phyloP scores from a whole-genome alignment of 805 yeast species.

The Tetrapisispora arboricola region DNA sequence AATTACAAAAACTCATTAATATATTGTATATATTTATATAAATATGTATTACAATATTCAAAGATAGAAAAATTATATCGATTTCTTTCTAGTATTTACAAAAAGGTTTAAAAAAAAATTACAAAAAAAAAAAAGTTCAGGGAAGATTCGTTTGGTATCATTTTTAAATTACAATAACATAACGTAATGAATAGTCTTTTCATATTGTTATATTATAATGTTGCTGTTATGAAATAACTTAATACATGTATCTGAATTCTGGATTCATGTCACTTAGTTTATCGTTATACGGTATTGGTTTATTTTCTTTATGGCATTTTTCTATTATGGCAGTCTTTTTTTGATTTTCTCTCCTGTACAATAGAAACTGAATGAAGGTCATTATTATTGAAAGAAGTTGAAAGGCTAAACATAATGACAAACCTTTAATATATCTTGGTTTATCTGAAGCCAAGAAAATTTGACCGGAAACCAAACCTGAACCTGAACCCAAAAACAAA shows the following conservation, averaged over 20 bases:
- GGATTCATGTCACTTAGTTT: slow-evolving; percentile 33
- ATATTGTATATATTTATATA: background rate
- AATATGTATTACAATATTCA: background rate
- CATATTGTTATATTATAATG: too few species aligned
- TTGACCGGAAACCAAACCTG: slow-evolving; percentile 33
- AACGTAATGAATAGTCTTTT: background rate
- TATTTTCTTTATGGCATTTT: slow-evolving; percentile 24
- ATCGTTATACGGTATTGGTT: slow-evolving; percentile 29
- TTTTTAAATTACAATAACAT: too few species aligned
- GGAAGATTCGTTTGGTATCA: too few species aligned
- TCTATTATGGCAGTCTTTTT: slow-evolving; percentile 30
- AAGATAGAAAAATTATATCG: too few species aligned
- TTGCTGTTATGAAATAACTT: slow-evolving; percentile 4
- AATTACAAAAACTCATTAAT: background rate
- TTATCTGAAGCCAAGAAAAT: slow-evolving; percentile 31
- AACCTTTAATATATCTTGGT: slow-evolving; percentile 30
- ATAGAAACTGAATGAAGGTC: slow-evolving; percentile 25
- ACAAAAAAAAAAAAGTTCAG: too few species aligned
- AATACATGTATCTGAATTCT: slow-evolving; percentile 38
- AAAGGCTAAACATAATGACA: slow-evolving; percentile 37
- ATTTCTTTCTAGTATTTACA: too few species aligned
- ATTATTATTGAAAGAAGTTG: slow-evolving; percentile 33
- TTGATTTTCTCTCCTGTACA: slow-evolving; percentile 27
- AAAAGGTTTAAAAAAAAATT: too few species aligned
- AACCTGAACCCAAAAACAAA: slow-evolving; percentile 28